Base-by-base conservation (phyloP, 176 grass and related monocot species). In the Rhynchospora breviuscula region DNA sequence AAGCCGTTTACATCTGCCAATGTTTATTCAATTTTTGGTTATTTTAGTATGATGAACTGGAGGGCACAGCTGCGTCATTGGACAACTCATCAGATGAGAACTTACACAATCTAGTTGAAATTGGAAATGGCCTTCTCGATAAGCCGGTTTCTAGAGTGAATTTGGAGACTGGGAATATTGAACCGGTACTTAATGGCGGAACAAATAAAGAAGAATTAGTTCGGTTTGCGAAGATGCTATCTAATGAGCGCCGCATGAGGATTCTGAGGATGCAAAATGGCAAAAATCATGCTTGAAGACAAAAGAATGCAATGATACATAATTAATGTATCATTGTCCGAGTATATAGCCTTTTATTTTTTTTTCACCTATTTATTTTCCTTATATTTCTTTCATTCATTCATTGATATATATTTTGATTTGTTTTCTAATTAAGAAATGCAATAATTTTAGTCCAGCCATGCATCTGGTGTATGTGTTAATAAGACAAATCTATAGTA, bases 141-240 rank as follows among this genome's bases (percentile, higher is more conserved):
- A 90, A 15, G 46, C 52, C 8, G 2, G 78, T 13, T 29, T 89
- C 87, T 79, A 83, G 77, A 80, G 87, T 97, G 22, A 79, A 93
- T 67, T 0, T 94, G 3, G 94, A 97, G 86, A 90, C 68, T 0
- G 90, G 91, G 4, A 68, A 8, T 8, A 88, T 85, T 26, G 19
- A 76, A 0, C 13, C 21, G 4, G 83, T 89, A 12, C 0, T 1
- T 0, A 57, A 44, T 0, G 57, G 53, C 9, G 79, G 76, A 10
- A 94, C 85, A 31, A 97, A 97, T 3, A 85, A 89, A 81, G 33
- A 97, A 7, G 89, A 85, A 67, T 83, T 94, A 0, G 0, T 1
- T 19, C 35, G 0, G 49, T 89, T 93, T 57, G 91, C 94, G 10
- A 0, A 33, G 0, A 84, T 83, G 56, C 74, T 93, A 0, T 86